phyloP scores from a whole-genome alignment of 2,329 filamentous ascomycete species.

The Lasiodiplodia gonubiensis region DNA sequence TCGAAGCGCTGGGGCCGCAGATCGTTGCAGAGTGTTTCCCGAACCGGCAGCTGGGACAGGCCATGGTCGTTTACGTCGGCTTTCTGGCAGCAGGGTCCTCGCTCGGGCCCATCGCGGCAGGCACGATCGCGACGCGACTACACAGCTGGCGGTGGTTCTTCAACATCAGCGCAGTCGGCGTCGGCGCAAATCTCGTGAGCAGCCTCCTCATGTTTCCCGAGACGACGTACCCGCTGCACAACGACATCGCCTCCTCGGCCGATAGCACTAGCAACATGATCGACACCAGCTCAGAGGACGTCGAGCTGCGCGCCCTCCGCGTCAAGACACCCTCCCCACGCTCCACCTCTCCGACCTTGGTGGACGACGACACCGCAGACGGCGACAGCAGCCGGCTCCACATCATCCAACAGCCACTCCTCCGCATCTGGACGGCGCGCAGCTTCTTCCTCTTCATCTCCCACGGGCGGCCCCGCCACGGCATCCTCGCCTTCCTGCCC shows the following conservation, averaged over 20 bases:
- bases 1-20: background rate
- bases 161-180: background rate
- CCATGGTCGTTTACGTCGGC: constrained; percentile 12
- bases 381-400: background rate
- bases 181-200: background rate
- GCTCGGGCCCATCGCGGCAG: background rate
- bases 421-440: background rate
- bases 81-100: constrained; percentile 1
- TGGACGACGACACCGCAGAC: background rate
- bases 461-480: background rate
- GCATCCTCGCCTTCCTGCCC: background rate
- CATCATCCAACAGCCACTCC: background rate
- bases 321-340: background rate
- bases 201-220: constrained; percentile 1
- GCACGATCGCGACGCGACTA: background rate
- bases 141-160: constrained; percentile 13
- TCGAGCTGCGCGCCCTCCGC: background rate
- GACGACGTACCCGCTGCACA: background rate
- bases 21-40: constrained; percentile 9
- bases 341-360: background rate
- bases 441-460: background rate
- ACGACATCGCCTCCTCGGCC: background rate
- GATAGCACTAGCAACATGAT: background rate
- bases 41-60: background rate
- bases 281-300: too few species aligned